phyloP scores from a whole-genome alignment of 345 rosid genomes.

The Leavenworthia alabamica region DNA sequence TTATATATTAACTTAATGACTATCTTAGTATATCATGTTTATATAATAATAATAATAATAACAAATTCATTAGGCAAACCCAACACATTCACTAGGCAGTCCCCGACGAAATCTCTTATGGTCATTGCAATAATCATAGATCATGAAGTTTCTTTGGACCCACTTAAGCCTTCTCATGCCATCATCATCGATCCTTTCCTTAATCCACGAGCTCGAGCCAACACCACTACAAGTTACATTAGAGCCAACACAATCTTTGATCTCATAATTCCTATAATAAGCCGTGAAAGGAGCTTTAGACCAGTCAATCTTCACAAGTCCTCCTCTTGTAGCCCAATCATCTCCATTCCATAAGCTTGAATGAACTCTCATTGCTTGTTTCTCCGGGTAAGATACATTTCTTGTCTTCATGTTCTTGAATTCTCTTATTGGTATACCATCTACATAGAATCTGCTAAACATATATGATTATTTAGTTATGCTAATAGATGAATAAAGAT shows the following conservation, averaged over 20 bases:
- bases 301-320: conserved; percentile 63
- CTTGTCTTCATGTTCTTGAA: conserved; percentile 50
- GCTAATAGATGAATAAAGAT: background rate
- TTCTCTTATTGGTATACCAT: conserved; percentile 55
- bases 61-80: no score
- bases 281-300: conserved; percentile 55
- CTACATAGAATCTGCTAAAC: conserved; percentile 43
- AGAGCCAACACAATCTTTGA: conserved; percentile 31
- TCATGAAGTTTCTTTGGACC: conserved; percentile 46
- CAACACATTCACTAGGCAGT: conserved; percentile 28
- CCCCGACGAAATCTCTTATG: conserved; percentile 28
- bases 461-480: background rate
- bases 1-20: no score
- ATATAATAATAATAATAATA: no score
- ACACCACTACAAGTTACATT: conserved; percentile 7
- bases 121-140: conserved; percentile 36
- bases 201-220: conserved; percentile 32
- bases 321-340: conserved; percentile 75
- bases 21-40: no score
- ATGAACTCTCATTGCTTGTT: conserved; percentile 53
- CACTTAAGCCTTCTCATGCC: conserved; percentile 35
- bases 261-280: conserved; percentile 40
- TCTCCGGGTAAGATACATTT: conserved; percentile 50
- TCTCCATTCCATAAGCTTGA: conserved; percentile 66
- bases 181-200: conserved; percentile 35